Percentiles rank a stretch among this genome's conserved stretches.
Conservation (phyloP, 2,329 filamentous ascomycete genomes). For the Aspergillus sp. region DNA sequence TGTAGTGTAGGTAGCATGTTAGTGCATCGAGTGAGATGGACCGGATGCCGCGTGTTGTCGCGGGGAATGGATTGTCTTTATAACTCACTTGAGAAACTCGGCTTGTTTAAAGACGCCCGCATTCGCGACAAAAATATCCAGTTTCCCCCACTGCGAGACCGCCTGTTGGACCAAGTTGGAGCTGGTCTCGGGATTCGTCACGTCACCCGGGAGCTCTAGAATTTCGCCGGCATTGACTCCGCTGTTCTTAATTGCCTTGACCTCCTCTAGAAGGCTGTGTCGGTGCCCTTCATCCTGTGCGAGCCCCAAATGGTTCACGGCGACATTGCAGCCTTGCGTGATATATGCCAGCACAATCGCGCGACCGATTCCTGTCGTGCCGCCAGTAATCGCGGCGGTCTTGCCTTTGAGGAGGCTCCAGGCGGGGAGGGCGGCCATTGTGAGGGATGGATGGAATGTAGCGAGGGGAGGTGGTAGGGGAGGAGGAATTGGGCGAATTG, state of each 20-base stretch:
- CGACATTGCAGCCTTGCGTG: constrained; percentile 75
- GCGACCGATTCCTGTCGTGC: constrained; percentile 82
- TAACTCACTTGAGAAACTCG: too few species aligned
- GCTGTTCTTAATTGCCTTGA: constrained; percentile 18
- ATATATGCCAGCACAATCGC: constrained; percentile 80
- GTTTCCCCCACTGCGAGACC: too few species aligned
- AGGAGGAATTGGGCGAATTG: too few species aligned
- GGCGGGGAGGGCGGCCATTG: constrained; percentile 26
- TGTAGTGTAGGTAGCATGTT: constrained; percentile 29
- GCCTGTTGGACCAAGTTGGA: constrained; percentile 49
- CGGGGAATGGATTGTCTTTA: too few species aligned
- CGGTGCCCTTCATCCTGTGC: constrained; percentile 33
- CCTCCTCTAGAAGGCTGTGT: neutral
- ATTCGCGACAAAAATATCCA: too few species aligned
- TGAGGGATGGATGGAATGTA: neutral
- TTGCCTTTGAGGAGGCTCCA: constrained; percentile 67
- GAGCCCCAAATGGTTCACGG: constrained; percentile 75
- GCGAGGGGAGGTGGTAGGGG: too few species aligned
- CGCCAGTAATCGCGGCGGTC: constrained; percentile 83
- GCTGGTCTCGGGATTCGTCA: constrained; percentile 74
- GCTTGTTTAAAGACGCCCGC: constrained; percentile 42
- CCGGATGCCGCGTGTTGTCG: too few species aligned
- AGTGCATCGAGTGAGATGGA: constrained; percentile 54
- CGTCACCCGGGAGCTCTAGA: constrained; percentile 74
- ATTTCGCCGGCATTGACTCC: constrained; percentile 46